Base-by-base conservation (phyloP, 495 filamentous ascomycete genomes). In the Pyrenula massariospora region DNA sequence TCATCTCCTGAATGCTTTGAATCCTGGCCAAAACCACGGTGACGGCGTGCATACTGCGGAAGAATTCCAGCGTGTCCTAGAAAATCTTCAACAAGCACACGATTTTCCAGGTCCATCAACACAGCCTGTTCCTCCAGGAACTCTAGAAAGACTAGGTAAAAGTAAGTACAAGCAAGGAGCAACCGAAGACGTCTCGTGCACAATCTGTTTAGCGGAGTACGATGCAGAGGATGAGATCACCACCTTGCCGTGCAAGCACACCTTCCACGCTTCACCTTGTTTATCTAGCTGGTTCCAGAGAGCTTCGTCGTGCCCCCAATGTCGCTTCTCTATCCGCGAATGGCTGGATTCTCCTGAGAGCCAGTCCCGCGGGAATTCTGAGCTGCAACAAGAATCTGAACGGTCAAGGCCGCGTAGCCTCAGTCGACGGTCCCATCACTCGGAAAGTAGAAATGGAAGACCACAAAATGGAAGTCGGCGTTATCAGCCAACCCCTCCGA, bases 291-390 rank as follows among this genome's bases (percentile, higher is more conserved):
- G 91, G 91, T 68, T 96, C 25, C 81, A 77, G 62, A 86, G 93
- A 65, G 89, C 95, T 64, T 87, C 95, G 59, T 95, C 90, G 1
- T 96, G 91, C 63, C 91, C 91, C 2, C 88, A 93, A 56, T 96
- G 91, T 65, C 78, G 91, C 15, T 5, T 15, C 15, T 42, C 31
- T 5, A 42, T 42, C 15, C 5, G 31, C 8, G 31, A 42, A 15
- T 42, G 31, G 31, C 31, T 42, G 15, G 31, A 42, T 42, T 5
- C 31, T 42, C 31, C 5, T 5, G 31, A 15, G 5, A 42, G 15
- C 31, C 5, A 5, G 15, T 42, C 31, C 5, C 15, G 8, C 8
- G 31, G 15, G 15, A 42, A 42, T 15, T 15, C 5, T 42, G 31
- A 42, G 31, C 31, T 8, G 31, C 31, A 15, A 8, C 31, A 5